A percentile compares a stretch with the other conserved stretches of the same genome.
phyloP scores from a whole-genome alignment of 164 flowering plant genomes.

The Umbilicus rupestris region DNA sequence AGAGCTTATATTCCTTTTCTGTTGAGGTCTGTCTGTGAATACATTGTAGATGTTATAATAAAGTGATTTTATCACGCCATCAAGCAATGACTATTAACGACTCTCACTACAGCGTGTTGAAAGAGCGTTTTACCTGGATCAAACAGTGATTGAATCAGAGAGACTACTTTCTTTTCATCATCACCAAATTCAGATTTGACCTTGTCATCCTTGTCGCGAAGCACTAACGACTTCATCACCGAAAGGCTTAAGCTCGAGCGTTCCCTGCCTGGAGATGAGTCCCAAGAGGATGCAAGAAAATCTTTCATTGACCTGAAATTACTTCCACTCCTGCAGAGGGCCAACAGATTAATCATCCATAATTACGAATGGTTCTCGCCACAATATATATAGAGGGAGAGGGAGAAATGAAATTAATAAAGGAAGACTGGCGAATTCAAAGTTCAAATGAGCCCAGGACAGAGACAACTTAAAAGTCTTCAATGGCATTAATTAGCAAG shows the following conservation, averaged over 20 bases:
- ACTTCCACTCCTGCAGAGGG: conserved; percentile 43
- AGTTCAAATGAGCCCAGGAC: no score
- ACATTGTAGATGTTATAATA: conserved; percentile 74
- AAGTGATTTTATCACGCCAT: conserved; percentile 47
- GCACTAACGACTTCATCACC: conserved; percentile 74
- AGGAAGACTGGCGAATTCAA: no score
- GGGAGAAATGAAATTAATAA: no score
- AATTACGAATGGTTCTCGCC: background rate
- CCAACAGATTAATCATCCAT: background rate
- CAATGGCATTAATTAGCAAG: background rate
- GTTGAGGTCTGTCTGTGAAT: conserved; percentile 66
- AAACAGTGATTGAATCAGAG: conserved; percentile 39
- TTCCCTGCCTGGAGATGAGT: conserved; percentile 73
- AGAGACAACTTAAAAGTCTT: background rate
- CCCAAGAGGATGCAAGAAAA: conserved; percentile 45
- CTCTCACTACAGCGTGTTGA: background rate
- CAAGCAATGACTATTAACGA: background rate
- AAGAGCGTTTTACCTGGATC: conserved; percentile 50
- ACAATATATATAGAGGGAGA: no score
- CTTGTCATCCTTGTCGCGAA: conserved; percentile 81
- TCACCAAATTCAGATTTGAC: conserved; percentile 31
- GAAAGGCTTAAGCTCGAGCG: conserved; percentile 68
- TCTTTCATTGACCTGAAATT: conserved; percentile 61
- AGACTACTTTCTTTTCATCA: conserved; percentile 46
- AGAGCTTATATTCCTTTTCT: conserved; percentile 30